A percentile compares a stretch with the other conserved stretches of the same genome.
Evolutionary conservation across 495 filamentous ascomycete genomes (phyloP).

Genomic region (Podospora fimiseda): DNA sequence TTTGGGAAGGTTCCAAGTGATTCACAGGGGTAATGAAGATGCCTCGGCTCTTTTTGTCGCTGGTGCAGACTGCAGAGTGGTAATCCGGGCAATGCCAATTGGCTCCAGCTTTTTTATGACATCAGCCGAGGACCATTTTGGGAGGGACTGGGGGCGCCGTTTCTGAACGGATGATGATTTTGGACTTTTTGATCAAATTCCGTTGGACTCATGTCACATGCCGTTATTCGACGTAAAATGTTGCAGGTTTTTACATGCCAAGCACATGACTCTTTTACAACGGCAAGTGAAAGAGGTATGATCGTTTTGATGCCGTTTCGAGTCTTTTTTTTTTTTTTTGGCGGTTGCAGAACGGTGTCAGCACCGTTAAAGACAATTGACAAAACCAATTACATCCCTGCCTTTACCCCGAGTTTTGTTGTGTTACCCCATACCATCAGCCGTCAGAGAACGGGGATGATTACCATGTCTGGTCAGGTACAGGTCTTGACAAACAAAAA

Average conservation of each 20-base stretch:
- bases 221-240: not conserved
- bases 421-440: not conserved
- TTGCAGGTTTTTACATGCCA: not conserved
- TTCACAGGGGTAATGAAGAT: no score
- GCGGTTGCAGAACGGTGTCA: not conserved
- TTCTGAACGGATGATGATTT: not conserved
- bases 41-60: not conserved
- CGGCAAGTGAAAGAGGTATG: not conserved
- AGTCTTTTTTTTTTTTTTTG: no score
- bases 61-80: not conserved
- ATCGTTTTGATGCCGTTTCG: not conserved
- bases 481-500: no score
- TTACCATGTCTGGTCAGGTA: not conserved
- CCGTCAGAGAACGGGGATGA: not conserved
- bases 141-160: no score
- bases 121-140: slow-evolving; percentile 18
- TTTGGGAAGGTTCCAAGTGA: no score
- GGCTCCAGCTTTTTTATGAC: slow-evolving; percentile 12
- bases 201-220: not conserved
- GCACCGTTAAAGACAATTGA: not conserved
- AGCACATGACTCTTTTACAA: not conserved
- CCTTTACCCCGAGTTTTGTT: not conserved
- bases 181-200: not conserved
- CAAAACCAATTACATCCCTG: no score
- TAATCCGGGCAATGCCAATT: slow-evolving; percentile 7